A percentile compares a stretch with the other conserved stretches of the same genome.
These are phyloP conservation scores for Helotiales sp. DNA, from an alignment of 2,329 filamentous ascomycete species.

Conservation along the genomic window DNA sequence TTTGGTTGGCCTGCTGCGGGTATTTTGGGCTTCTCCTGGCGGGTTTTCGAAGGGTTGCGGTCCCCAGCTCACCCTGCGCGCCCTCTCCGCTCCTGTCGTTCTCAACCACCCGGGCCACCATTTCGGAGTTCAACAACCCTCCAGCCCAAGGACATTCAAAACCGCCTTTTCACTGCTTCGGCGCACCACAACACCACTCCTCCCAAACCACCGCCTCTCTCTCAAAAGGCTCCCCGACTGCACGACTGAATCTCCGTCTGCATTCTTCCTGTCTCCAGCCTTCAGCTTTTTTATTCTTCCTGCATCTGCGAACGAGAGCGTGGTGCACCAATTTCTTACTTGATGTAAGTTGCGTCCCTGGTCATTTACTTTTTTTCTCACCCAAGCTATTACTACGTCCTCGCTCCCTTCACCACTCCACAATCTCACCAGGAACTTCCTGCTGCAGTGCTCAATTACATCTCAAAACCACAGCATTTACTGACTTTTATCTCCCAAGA, in stretches of 20 bases:
- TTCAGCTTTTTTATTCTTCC: not conserved
- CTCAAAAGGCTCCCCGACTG: not conserved
- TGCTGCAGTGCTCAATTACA: not conserved
- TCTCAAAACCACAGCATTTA: constrained; percentile 18
- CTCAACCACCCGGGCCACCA: not conserved
- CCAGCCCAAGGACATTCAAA: not conserved
- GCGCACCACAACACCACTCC: not conserved
- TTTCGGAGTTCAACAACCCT: not conserved
- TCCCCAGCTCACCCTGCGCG: too few relatives aligned
- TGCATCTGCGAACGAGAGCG: not conserved
- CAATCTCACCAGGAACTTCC: not conserved
- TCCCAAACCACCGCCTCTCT: not conserved
- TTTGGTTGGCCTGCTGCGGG: too few relatives aligned
- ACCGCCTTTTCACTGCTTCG: not conserved
- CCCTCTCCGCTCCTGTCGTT: too few relatives aligned
- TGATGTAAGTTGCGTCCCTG: constrained; percentile 6
- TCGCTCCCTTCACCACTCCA: not conserved
- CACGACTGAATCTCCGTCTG: not conserved
- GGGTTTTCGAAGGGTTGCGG: too few relatives aligned
- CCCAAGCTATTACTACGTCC: not conserved
- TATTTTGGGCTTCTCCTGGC: too few relatives aligned
- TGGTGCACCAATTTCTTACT: constrained; percentile 7
- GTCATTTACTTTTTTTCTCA: constrained; percentile 1
- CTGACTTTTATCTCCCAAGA: constrained; percentile 17
- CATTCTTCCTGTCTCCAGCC: not conserved